Base-by-base conservation (phyloP, 1,139 yeast genomes). In the Hemisphaericaspora xylanilytica region DNA sequence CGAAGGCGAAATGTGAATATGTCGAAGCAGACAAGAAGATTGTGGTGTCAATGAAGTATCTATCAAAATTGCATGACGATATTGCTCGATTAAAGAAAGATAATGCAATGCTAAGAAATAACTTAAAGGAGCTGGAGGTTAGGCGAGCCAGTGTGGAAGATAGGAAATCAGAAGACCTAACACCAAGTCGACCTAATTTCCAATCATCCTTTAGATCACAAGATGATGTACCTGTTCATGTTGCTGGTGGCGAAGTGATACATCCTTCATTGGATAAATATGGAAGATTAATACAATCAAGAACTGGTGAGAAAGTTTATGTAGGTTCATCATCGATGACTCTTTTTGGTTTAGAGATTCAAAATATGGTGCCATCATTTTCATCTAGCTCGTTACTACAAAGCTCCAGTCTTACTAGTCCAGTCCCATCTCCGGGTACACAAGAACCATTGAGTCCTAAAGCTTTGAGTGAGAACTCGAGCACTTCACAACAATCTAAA, bases 301-400 rank as follows among this genome's bases (percentile, higher is more conserved):
- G 86, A 45, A 81, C 88, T 1, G 90, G 90, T 3, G 88, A 83
- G 51, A 74, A 80, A 45, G 73, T 83, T 28, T 84, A 83, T 53
- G 86, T 83, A 27, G 94, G 92, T 1, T 81, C 89, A 1, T 82
- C 90, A 0, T 82, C 90, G 1, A 84, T 85, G 90, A 84, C 94
- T 0, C 60, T 84, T 20, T 84, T 84, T 55, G 90, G 90, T 3
- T 63, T 84, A 42, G 92, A 84, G 48, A 83, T 85, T 39, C 87
- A 83, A 53, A 78, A 80, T 42, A 67, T 77, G 70, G 75, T 76
- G 3, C 75, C 75, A 0, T 48, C 64, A 2, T 51, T 53, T 37
- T 52, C 47, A 2, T 47, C 64, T 2, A 48, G 53, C 3, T 34
- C 55, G 1, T 42, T 53, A 17, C 44, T 57, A 38, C 42, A 53